Evolutionary conservation across 2,329 filamentous ascomycete species (phyloP).

Genomic region (Diaporthe batatas): DNA sequence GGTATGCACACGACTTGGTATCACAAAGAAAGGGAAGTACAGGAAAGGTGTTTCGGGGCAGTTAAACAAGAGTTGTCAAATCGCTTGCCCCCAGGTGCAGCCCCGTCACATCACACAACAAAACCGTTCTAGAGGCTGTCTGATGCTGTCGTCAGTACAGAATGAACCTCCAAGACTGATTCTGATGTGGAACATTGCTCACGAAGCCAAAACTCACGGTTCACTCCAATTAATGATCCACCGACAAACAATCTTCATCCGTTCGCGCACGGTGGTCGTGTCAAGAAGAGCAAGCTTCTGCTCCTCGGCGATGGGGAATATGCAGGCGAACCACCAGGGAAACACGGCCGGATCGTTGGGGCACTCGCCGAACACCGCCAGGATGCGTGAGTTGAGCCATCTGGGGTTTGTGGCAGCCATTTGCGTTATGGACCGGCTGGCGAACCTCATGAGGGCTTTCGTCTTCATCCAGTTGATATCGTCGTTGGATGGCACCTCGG

Average conservation of each 20-base stretch:
- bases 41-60: not conserved
- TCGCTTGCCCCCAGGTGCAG: not conserved
- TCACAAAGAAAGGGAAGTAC: conserved; percentile 22
- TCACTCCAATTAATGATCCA: conserved; percentile 82
- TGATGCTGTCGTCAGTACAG: conserved; percentile 71
- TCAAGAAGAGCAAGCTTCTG: conserved; percentile 84
- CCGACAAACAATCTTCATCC: conserved; percentile 83
- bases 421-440: conserved; percentile 74
- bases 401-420: conserved; percentile 78
- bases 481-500: conserved; percentile 41
- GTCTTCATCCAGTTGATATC: conserved; percentile 74
- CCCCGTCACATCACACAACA: conserved; percentile 29
- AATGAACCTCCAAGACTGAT: not conserved
- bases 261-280: conserved; percentile 81
- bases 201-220: conserved; percentile 45
- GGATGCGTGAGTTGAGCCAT: conserved; percentile 81
- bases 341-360: conserved; percentile 83
- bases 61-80: not conserved
- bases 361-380: conserved; percentile 81
- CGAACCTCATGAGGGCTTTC: conserved; percentile 74
- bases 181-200: not conserved
- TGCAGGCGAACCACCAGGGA: conserved; percentile 91
- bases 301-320: conserved; percentile 80
- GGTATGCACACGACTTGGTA: conserved; percentile 25
- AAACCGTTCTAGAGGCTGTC: conserved; percentile 24